A percentile compares a stretch with the other conserved stretches of the same genome.
These are phyloP conservation scores for Vitis hybrid DNA, from an alignment of 177 flowering plant species.

Conservation along the genomic window DNA sequence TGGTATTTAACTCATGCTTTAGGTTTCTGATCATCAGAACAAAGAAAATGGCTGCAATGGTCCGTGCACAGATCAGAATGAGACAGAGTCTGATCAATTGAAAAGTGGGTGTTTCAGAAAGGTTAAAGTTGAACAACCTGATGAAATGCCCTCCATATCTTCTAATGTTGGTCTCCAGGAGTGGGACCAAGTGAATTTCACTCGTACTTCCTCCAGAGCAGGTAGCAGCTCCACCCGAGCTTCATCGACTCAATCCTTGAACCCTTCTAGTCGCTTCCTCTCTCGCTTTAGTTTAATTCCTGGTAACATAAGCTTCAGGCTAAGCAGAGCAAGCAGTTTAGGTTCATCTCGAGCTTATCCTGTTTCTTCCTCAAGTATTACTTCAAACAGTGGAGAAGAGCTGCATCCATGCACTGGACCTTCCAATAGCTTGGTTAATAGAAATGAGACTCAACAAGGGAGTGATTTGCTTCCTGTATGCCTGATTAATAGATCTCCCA, in stretches of 20 bases:
- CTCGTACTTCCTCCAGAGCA: slow-evolving; percentile 26
- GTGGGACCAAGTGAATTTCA: slow-evolving; percentile 38
- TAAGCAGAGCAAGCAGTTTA: slow-evolving; percentile 66
- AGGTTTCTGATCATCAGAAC: slow-evolving; percentile 33
- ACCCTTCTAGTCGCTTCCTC: slow-evolving; percentile 47
- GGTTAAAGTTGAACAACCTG: slow-evolving; percentile 31
- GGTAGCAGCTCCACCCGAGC: slow-evolving; percentile 48
- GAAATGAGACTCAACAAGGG: slow-evolving; percentile 30
- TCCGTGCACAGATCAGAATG: slow-evolving; percentile 24
- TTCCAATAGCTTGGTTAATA: slow-evolving; percentile 16
- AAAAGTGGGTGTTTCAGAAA: slow-evolving; percentile 35
- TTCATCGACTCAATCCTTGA: slow-evolving; percentile 37
- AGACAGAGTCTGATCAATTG: slow-evolving; percentile 26
- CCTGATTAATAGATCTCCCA: slow-evolving; percentile 22
- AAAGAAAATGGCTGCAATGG: slow-evolving; percentile 28
- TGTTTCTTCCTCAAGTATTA: slow-evolving; percentile 43
- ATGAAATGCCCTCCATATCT: slow-evolving; percentile 35
- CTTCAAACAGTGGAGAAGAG: slow-evolving; percentile 44
- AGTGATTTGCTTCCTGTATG: slow-evolving; percentile 33
- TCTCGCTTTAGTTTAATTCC: slow-evolving; percentile 72
- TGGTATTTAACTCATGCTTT: slow-evolving; percentile 9
- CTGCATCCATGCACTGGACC: slow-evolving; percentile 21
- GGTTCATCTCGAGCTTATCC: slow-evolving; percentile 63
- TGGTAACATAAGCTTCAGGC: slow-evolving; percentile 66
- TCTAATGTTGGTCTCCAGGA: slow-evolving; percentile 38